phyloP scores from a whole-genome alignment of 2,329 filamentous ascomycete genomes.

The Colletotrichum costaricense region DNA sequence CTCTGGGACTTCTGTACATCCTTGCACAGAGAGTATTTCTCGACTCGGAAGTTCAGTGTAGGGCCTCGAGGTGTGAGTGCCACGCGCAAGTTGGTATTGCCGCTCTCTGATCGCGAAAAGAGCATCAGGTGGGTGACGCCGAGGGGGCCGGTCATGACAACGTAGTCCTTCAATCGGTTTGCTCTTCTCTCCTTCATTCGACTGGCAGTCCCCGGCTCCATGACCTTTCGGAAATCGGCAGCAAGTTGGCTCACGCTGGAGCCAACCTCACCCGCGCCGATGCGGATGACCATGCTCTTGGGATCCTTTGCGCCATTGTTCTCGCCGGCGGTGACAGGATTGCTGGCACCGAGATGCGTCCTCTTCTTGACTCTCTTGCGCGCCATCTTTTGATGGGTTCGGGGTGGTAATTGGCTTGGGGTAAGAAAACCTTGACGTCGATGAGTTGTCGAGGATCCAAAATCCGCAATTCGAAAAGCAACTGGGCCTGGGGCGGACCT shows the following conservation, averaged over 20 bases:
- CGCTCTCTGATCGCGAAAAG: constrained; percentile 88
- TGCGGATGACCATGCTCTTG: constrained; percentile 98
- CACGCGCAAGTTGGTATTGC: constrained; percentile 92
- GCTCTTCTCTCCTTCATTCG: constrained; percentile 89
- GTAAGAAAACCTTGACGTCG: constrained; percentile 4
- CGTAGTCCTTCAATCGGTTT: constrained; percentile 91
- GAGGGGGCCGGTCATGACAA: constrained; percentile 93
- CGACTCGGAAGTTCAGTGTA: constrained; percentile 92
- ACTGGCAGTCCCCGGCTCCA: constrained; percentile 94
- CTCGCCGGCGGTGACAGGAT: constrained; percentile 65
- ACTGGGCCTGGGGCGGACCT: background rate
- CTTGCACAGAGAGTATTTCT: constrained; percentile 93
- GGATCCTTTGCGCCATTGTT: constrained; percentile 75
- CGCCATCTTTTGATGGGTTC: constrained; percentile 69
- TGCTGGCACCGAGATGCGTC: constrained; percentile 79
- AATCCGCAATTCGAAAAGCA: background rate
- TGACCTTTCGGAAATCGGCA: constrained; percentile 89
- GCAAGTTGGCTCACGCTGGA: constrained; percentile 92
- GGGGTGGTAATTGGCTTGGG: constrained; percentile 24
- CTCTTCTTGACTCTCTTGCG: constrained; percentile 87
- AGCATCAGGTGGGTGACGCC: constrained; percentile 93
- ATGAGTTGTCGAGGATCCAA: background rate
- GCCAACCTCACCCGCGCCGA: constrained; percentile 93
- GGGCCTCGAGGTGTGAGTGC: constrained; percentile 90
- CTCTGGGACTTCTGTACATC: constrained; percentile 88